A percentile compares a stretch with the other conserved stretches of the same genome.
Evolutionary conservation across 2,329 filamentous ascomycete genomes (phyloP).

Genomic region (Fusarium humuli): DNA sequence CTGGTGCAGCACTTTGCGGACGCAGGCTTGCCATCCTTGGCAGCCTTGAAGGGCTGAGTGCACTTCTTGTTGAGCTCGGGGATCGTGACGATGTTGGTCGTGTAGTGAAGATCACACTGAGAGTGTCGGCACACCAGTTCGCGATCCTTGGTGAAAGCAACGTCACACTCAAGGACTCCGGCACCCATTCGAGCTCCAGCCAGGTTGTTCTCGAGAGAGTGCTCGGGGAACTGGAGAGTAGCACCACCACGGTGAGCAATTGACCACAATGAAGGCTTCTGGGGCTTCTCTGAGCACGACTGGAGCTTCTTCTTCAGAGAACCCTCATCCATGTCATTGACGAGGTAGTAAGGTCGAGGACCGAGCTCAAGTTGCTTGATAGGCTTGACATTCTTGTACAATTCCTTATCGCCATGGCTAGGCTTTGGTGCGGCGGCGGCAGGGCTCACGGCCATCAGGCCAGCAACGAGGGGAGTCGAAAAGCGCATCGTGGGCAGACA

Average conservation of each 20-base stretch:
- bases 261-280: slow-evolving; percentile 65
- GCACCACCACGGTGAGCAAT: slow-evolving; percentile 73
- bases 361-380: slow-evolving; percentile 68
- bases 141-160: slow-evolving; percentile 73
- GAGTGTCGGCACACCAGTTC: slow-evolving; percentile 76
- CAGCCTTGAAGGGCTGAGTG: slow-evolving; percentile 69
- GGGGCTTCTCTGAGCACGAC: slow-evolving; percentile 66
- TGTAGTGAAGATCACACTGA: slow-evolving; percentile 75
- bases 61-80: slow-evolving; percentile 74
- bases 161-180: slow-evolving; percentile 75
- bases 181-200: slow-evolving; percentile 76
- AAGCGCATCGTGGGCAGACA: slow-evolving; percentile 48
- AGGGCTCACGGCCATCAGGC: slow-evolving; percentile 47
- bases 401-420: slow-evolving; percentile 19
- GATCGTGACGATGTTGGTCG: slow-evolving; percentile 72
- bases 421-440: slow-evolving; percentile 47
- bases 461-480: slow-evolving; percentile 46
- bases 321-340: slow-evolving; percentile 71
- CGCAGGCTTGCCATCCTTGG: slow-evolving; percentile 62
- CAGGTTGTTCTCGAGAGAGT: slow-evolving; percentile 68
- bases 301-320: slow-evolving; percentile 69
- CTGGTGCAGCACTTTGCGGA: slow-evolving; percentile 76
- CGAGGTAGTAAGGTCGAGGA: slow-evolving; percentile 72
- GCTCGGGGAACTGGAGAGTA: slow-evolving; percentile 73
- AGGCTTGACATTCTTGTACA: slow-evolving; percentile 54